These are phyloP conservation scores for Collybiopsis luxurians DNA, from an alignment of 768 basidiomycete species.

Conservation along the genomic window DNA sequence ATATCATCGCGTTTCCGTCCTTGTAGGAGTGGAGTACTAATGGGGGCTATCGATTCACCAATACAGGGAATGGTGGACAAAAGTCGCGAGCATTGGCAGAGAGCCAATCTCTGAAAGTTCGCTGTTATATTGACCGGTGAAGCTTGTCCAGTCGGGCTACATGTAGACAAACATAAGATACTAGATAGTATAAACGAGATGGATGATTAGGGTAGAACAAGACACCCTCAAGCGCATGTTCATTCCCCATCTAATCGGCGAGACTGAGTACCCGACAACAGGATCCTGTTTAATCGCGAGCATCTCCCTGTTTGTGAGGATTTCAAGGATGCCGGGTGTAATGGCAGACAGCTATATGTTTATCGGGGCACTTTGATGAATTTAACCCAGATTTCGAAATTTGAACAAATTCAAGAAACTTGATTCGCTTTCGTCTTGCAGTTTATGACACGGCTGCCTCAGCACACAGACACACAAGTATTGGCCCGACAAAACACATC, in stretches of 20 bases:
- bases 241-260: constrained; percentile 68
- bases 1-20: too few relatives aligned
- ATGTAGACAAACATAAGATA: background rate
- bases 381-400: too few relatives aligned
- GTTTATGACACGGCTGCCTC: too few relatives aligned
- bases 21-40: too few relatives aligned
- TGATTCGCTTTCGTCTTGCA: too few relatives aligned
- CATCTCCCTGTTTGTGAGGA: constrained; percentile 62
- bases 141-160: constrained; percentile 38
- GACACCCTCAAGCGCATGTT: constrained; percentile 38
- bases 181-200: too few relatives aligned
- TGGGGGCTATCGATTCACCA: too few relatives aligned
- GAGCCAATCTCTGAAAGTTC: constrained; percentile 57
- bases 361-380: too few relatives aligned
- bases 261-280: constrained; percentile 55
- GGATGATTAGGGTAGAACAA: background rate
- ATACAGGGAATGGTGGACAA: too few relatives aligned
- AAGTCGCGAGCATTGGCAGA: constrained; percentile 58
- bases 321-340: constrained; percentile 47
- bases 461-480: too few relatives aligned
- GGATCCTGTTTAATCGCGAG: constrained; percentile 70
- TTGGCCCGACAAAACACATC: too few relatives aligned
- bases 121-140: constrained; percentile 67
- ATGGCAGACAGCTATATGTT: constrained; percentile 44
- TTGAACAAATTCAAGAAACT: too few relatives aligned